Conservation (phyloP, 345 rosid species). For the Murraya koenigii region DNA sequence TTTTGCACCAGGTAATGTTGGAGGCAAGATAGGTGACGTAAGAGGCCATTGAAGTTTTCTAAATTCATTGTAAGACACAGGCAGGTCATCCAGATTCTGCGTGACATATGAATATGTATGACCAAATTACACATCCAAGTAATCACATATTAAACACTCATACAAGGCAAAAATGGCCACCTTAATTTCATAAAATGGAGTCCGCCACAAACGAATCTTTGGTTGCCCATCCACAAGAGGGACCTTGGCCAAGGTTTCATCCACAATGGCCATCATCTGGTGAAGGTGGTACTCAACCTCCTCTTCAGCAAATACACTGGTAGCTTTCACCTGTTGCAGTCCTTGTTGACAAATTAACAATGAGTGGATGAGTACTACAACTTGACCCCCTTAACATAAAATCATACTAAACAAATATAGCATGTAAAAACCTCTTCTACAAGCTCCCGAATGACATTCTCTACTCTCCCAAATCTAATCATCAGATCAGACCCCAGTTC, state of each 20-base stretch:
- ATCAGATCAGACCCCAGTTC: slow-evolving; percentile 71
- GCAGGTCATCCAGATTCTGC: slow-evolving; percentile 53
- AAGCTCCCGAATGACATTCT: slow-evolving; percentile 53
- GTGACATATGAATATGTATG: slow-evolving; percentile 10
- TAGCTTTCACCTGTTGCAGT: slow-evolving; percentile 61
- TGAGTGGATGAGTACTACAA: slow-evolving; percentile 4
- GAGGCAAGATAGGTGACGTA: slow-evolving; percentile 39
- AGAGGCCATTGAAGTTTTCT: slow-evolving; percentile 41
- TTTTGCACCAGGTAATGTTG: slow-evolving; percentile 32
- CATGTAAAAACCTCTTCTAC: slow-evolving; percentile 51
- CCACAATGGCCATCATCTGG: slow-evolving; percentile 37
- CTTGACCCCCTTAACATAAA: not conserved
- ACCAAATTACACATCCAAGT: slow-evolving; percentile 3
- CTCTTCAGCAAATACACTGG: slow-evolving; percentile 58
- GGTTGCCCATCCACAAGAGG: slow-evolving; percentile 28
- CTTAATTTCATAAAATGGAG: slow-evolving; percentile 72
- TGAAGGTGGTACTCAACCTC: slow-evolving; percentile 71
- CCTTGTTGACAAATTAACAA: slow-evolving; percentile 7
- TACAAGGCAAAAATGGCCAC: slow-evolving; percentile 24
- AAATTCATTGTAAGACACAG: slow-evolving; percentile 60
- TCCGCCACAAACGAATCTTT: slow-evolving; percentile 46
- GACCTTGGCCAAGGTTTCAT: slow-evolving; percentile 28
- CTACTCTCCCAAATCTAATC: slow-evolving; percentile 73
- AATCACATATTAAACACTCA: not conserved
- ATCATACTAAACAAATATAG: not conserved